phyloP scores from a whole-genome alignment of 2,329 filamentous ascomycete genomes.

The Trichoderma citrinoviride region DNA sequence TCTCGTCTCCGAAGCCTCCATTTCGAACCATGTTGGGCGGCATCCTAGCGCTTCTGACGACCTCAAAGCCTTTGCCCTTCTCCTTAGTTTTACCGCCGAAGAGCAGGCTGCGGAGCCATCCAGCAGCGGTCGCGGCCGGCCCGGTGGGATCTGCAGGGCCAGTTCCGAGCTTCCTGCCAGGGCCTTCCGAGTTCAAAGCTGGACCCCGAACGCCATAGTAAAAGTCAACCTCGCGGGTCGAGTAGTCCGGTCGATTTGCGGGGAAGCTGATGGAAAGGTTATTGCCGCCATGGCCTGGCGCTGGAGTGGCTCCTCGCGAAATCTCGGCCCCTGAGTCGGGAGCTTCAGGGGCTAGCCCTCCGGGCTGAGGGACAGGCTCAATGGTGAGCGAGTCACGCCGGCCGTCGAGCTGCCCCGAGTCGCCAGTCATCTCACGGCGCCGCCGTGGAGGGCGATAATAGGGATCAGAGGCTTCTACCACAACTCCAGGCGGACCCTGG shows the following conservation, averaged over 20 bases:
- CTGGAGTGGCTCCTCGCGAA: constrained; percentile 45
- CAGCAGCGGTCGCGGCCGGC: constrained; percentile 81
- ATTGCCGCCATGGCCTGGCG: constrained; percentile 32
- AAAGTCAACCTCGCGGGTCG: constrained; percentile 92
- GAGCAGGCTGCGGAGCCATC: constrained; percentile 74
- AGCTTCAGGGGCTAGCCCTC: constrained; percentile 36
- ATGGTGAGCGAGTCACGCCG: constrained; percentile 31
- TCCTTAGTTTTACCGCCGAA: constrained; percentile 87
- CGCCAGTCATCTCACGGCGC: constrained; percentile 59
- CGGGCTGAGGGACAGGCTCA: constrained; percentile 40
- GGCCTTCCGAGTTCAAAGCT: constrained; percentile 76
- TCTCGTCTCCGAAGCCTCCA: constrained; percentile 59
- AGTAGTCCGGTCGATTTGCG: constrained; percentile 73
- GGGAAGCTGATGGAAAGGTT: constrained; percentile 42
- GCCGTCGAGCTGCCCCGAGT: constrained; percentile 35
- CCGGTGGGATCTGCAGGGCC: constrained; percentile 93
- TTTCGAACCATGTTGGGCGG: constrained; percentile 64
- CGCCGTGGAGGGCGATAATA: constrained; percentile 85
- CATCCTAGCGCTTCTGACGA: constrained; percentile 85
- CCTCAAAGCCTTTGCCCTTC: constrained; percentile 94
- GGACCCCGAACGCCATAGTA: constrained; percentile 93
- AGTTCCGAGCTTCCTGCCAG: constrained; percentile 82
- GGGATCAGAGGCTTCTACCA: constrained; percentile 62
- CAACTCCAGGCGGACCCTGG: constrained; percentile 45
- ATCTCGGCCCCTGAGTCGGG: constrained; percentile 38